These are phyloP conservation scores for Thecaphora thlaspeos DNA, from an alignment of 1,284 basidiomycete species.

Conservation along the genomic window DNA sequence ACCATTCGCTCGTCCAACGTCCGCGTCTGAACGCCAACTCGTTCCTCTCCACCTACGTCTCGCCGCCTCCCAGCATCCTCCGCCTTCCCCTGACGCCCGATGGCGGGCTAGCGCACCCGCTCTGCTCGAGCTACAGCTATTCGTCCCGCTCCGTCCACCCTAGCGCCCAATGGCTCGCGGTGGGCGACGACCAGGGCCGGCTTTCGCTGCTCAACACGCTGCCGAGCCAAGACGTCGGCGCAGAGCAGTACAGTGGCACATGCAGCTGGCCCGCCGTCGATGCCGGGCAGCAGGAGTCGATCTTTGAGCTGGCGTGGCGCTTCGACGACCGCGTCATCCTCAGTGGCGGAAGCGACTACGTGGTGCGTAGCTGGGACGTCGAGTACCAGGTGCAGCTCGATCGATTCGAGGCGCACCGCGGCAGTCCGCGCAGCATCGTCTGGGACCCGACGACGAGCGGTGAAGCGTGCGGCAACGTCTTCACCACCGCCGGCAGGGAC, in stretches of 20 bases:
- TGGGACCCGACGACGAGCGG: conserved; percentile 44
- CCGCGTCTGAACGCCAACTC: background rate
- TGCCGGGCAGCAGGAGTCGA: conserved; percentile 15
- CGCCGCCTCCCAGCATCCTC: conserved; percentile 11
- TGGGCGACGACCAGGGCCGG: conserved; percentile 53
- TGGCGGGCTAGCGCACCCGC: conserved; percentile 28
- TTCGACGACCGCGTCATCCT: conserved; percentile 45
- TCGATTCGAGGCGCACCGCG: conserved; percentile 32
- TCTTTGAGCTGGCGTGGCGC: conserved; percentile 52
- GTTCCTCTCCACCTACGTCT: conserved; percentile 23
- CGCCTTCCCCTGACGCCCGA: conserved; percentile 13
- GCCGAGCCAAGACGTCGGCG: conserved; percentile 14
- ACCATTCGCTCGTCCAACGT: background rate
- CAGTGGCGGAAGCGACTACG: conserved; percentile 48
- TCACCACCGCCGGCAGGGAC: conserved; percentile 51
- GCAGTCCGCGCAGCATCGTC: conserved; percentile 45
- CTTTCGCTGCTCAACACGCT: conserved; percentile 49
- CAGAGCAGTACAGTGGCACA: conserved; percentile 5
- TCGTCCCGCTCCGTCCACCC: conserved; percentile 30
- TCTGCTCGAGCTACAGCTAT: conserved; percentile 45
- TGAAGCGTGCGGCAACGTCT: conserved; percentile 33
- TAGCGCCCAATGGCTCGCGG: conserved; percentile 48
- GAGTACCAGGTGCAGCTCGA: conserved; percentile 34
- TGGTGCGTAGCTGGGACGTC: conserved; percentile 49
- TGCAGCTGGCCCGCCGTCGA: conserved; percentile 25